Percentiles rank a stretch among this genome's conserved stretches.
Evolutionary conservation across 2,329 filamentous ascomycete species (phyloP).

Genomic region (Alternaria solani): DNA sequence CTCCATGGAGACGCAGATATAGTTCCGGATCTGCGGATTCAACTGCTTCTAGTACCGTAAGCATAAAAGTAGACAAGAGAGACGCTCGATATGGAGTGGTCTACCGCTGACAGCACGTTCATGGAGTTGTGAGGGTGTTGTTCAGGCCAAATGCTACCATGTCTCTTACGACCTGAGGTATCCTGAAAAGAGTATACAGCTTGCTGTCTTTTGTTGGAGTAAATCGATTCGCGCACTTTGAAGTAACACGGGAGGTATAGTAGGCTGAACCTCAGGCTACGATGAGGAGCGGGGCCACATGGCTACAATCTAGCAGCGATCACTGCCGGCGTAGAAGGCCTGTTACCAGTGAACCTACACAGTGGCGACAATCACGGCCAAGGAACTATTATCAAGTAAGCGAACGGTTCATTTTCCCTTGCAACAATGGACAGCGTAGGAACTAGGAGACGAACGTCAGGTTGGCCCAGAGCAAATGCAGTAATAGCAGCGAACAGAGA

Average conservation of each 20-base stretch:
- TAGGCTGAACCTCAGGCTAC: background rate
- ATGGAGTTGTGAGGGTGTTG: background rate
- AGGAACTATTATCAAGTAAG: background rate
- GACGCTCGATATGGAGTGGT: background rate
- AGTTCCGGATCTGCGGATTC: too few species aligned
- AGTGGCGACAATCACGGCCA: background rate
- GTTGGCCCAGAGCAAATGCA: background rate
- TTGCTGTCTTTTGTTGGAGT: background rate
- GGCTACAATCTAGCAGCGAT: background rate
- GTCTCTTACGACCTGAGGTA: background rate
- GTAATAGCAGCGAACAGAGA: background rate
- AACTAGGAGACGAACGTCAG: background rate
- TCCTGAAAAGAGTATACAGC: background rate
- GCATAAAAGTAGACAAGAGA: background rate
- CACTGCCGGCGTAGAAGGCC: background rate
- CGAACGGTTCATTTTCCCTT: background rate
- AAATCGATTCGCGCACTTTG: background rate
- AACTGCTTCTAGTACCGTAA: background rate
- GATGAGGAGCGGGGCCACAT: background rate
- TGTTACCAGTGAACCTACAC: background rate
- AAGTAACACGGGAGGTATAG: background rate
- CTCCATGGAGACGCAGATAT: too few species aligned
- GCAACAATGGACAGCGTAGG: background rate
- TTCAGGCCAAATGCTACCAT: background rate
- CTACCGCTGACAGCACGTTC: background rate